phyloP scores from a whole-genome alignment of 441 rosid genomes.

The Sinapis alba region DNA sequence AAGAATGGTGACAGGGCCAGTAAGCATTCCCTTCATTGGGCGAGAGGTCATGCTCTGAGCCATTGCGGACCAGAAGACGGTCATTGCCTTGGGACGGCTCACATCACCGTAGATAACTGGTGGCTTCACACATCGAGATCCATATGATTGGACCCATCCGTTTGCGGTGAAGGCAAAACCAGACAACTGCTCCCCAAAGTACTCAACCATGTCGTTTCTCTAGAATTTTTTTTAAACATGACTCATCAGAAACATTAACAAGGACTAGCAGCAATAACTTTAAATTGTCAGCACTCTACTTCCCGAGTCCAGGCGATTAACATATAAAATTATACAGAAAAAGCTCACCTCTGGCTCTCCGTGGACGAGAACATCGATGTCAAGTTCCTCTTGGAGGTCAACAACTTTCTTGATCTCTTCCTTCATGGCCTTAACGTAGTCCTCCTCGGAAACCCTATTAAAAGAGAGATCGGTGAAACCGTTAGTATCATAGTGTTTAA shows the following conservation, averaged over 20 bases:
- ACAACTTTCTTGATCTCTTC: conserved; percentile 91
- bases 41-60: conserved; percentile 98
- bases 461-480: background rate
- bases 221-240: conserved; percentile 37
- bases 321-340: background rate
- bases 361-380: conserved; percentile 95
- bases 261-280: background rate
- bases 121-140: conserved; percentile 97
- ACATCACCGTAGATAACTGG: conserved; percentile 98
- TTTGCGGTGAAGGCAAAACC: conserved; percentile 94
- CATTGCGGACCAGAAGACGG: conserved; percentile 93
- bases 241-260: conserved; percentile 21
- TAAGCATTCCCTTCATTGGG: conserved; percentile 99
- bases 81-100: conserved; percentile 98
- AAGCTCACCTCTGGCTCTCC: conserved; percentile 96
- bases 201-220: conserved; percentile 99
- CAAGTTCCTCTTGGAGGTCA: conserved; percentile 90
- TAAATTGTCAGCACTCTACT: background rate
- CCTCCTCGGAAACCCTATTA: conserved; percentile 82
- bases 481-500: background rate
- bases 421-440: conserved; percentile 78
- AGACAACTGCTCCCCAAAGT: conserved; percentile 97
- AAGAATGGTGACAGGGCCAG: conserved; percentile 97
- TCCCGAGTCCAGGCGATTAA: background rate
- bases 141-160: conserved; percentile 99